Conservation (phyloP, 148 eudicot genomes). For the Cornus florida region DNA sequence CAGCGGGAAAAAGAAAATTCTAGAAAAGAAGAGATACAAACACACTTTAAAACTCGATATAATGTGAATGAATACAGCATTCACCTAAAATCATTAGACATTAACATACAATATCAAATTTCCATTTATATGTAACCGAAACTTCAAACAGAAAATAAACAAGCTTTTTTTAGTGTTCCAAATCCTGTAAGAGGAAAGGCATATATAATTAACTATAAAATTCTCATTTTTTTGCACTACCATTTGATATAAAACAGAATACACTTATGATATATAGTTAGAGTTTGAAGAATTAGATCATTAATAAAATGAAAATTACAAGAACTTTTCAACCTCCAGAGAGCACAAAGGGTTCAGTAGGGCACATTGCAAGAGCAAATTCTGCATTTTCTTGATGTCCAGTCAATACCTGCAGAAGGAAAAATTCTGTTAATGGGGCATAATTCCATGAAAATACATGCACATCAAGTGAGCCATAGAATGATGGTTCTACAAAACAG, state of each 20-base stretch:
- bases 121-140: background rate
- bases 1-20: background rate
- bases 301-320: background rate
- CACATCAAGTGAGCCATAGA: background rate
- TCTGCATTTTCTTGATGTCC: slow-evolving; percentile 97
- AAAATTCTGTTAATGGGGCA: background rate
- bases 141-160: background rate
- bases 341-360: slow-evolving; percentile 85
- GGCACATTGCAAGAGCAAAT: slow-evolving; percentile 95
- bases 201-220: background rate
- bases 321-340: slow-evolving; percentile 72
- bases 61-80: background rate
- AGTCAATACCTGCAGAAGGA: slow-evolving; percentile 59
- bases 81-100: background rate
- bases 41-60: too few relatives aligned
- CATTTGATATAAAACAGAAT: background rate
- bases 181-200: too few relatives aligned
- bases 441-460: background rate
- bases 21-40: background rate
- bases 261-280: background rate
- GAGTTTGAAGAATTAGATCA: background rate
- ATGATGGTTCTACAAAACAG: background rate
- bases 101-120: background rate
- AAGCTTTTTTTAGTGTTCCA: too few relatives aligned
- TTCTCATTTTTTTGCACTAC: background rate